Percentiles rank a stretch among this genome's conserved stretches.
Evolutionary conservation across 306 rosid species (phyloP).

Genomic region (Quercus engelmannii): DNA sequence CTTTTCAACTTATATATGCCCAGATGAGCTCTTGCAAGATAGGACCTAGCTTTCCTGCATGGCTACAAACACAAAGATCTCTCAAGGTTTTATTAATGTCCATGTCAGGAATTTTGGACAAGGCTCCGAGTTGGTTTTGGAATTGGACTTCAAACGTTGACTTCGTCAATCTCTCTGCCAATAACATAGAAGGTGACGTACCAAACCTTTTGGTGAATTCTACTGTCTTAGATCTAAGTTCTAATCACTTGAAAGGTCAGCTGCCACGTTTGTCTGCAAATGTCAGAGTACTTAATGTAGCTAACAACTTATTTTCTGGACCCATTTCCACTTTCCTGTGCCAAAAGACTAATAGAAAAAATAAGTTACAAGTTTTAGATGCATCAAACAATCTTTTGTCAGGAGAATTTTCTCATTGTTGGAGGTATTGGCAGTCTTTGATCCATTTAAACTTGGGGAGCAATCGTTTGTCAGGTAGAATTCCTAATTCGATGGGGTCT

Average conservation of each 20-base stretch:
- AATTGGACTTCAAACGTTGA: neutral
- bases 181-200: neutral
- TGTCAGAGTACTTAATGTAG: neutral
- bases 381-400: constrained; percentile 3
- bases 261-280: constrained; percentile 14
- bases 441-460: constrained; percentile 3
- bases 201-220: neutral
- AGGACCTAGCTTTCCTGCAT: neutral
- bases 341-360: neutral
- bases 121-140: constrained; percentile 18
- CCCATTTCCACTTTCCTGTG: constrained; percentile 9
- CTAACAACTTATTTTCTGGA: constrained; percentile 16
- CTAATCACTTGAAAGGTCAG: neutral
- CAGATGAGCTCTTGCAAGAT: neutral
- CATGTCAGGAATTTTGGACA: neutral
- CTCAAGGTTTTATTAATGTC: neutral
- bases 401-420: constrained; percentile 11
- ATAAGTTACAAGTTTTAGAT: neutral
- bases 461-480: constrained; percentile 3
- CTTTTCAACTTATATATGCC: neutral
- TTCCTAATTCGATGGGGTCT: neutral
- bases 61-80: constrained; percentile 3
- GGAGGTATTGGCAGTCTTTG: neutral
- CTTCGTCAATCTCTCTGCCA: neutral
- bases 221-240: neutral